Evolutionary conservation across 176 grass and related monocot species (phyloP).

Genomic region (Themeda triandra): DNA sequence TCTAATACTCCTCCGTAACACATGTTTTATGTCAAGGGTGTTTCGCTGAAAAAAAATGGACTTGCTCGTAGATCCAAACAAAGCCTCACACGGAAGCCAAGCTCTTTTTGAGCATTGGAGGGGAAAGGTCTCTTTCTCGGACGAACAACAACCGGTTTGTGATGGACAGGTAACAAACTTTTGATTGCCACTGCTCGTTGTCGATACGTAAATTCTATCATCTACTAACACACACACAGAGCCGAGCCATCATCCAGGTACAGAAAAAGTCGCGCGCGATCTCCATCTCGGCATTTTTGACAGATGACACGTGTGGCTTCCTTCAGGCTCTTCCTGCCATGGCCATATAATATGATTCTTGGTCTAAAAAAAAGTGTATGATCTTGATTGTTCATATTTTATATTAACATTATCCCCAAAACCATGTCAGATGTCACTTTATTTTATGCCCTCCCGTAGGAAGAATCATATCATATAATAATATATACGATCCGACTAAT

Average conservation of each 20-base stretch:
- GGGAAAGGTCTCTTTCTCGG: background rate
- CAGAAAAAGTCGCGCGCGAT: background rate
- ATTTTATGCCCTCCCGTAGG: background rate
- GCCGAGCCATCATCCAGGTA: background rate
- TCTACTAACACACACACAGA: background rate
- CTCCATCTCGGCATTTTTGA: background rate
- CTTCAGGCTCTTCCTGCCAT: conserved; percentile 6
- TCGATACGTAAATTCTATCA: background rate
- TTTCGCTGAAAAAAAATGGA: too few relatives aligned
- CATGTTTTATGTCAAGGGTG: background rate
- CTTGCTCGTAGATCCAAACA: background rate
- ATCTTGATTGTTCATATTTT: background rate
- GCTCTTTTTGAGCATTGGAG: background rate
- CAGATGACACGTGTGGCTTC: background rate
- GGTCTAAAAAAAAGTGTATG: background rate
- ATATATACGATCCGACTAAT: background rate
- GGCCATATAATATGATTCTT: background rate
- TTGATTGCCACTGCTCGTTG: background rate
- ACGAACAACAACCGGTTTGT: background rate
- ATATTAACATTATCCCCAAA: background rate
- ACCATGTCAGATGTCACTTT: background rate
- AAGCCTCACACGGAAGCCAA: background rate
- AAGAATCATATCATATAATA: too few relatives aligned
- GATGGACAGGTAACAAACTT: conserved; percentile 22
- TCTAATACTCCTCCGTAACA: background rate